A percentile compares a stretch with the other conserved stretches of the same genome.
These are phyloP conservation scores for Serendipita vermifera DNA, from an alignment of 768 basidiomycete species.

Conservation along the genomic window DNA sequence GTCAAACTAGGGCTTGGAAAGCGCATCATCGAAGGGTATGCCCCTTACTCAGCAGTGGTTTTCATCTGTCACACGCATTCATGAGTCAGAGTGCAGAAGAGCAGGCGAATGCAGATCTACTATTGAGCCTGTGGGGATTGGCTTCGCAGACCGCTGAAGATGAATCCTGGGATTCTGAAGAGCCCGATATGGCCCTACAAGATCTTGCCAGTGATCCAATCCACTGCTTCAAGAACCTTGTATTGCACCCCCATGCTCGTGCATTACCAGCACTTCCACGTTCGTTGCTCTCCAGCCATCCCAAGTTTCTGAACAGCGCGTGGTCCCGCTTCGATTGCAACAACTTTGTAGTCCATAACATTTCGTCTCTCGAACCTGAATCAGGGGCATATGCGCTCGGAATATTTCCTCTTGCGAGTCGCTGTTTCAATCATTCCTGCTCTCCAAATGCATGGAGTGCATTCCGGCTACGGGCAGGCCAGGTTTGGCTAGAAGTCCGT, in stretches of 20 bases:
- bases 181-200: too few species aligned
- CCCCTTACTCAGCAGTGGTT: conserved; percentile 15
- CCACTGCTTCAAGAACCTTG: too few species aligned
- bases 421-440: conserved; percentile 77
- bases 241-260: too few species aligned
- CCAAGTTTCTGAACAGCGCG: conserved; percentile 23
- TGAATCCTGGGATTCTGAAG: too few species aligned
- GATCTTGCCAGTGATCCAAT: too few species aligned
- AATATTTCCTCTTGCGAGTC: conserved; percentile 61
- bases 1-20: conserved; percentile 58
- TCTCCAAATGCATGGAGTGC: conserved; percentile 56
- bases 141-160: too few species aligned
- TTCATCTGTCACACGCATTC: background rate
- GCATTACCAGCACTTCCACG: conserved; percentile 10
- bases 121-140: background rate
- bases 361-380: conserved; percentile 44
- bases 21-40: conserved; percentile 56
- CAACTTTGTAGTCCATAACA: conserved; percentile 55
- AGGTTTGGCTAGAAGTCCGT: conserved; percentile 50
- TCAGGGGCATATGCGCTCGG: conserved; percentile 45
- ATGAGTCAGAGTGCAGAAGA: background rate
- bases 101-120: background rate
- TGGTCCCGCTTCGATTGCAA: conserved; percentile 64
- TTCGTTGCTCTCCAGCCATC: background rate
- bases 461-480: conserved; percentile 28